Conservation (phyloP, 2,329 filamentous ascomycete genomes). For the Botrytis elliptica region DNA sequence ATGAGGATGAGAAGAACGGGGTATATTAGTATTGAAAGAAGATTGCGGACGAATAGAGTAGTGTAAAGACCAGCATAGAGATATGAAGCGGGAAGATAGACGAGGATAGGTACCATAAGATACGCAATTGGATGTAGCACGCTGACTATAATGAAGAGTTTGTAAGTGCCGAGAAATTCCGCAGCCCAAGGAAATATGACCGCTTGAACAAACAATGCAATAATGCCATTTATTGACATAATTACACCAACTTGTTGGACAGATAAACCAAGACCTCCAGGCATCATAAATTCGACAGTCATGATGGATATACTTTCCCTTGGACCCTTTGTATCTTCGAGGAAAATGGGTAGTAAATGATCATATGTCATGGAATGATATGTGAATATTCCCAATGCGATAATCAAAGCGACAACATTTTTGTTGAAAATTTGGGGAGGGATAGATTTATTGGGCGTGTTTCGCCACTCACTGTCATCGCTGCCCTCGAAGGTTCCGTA, state of each 20-base stretch:
- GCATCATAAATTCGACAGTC: slow-evolving; percentile 44
- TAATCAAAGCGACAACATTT: slow-evolving; percentile 70
- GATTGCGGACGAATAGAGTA: slow-evolving; percentile 50
- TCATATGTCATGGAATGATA: slow-evolving; percentile 97
- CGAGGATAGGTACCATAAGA: slow-evolving; percentile 56
- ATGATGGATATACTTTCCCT: slow-evolving; percentile 30
- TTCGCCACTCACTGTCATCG: slow-evolving; percentile 37
- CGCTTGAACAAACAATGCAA: slow-evolving; percentile 59
- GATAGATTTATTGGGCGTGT: slow-evolving; percentile 32
- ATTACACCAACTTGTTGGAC: slow-evolving; percentile 61
- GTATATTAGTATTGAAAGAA: slow-evolving; percentile 62
- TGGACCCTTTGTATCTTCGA: slow-evolving; percentile 68
- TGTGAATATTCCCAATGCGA: slow-evolving; percentile 86
- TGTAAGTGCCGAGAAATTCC: slow-evolving; percentile 56
- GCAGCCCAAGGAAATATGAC: slow-evolving; percentile 62
- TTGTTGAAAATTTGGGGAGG: slow-evolving; percentile 53
- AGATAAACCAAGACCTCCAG: slow-evolving; percentile 62
- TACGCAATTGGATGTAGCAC: slow-evolving; percentile 62
- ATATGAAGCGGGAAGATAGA: slow-evolving; percentile 51
- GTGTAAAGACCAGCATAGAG: slow-evolving; percentile 58
- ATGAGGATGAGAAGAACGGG: slow-evolving; percentile 65
- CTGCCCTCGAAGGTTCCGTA: slow-evolving; percentile 66
- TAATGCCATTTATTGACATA: slow-evolving; percentile 57
- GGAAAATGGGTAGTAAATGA: slow-evolving; percentile 86
- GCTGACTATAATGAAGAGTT: slow-evolving; percentile 55